A percentile compares a stretch with the other conserved stretches of the same genome.
Conservation (phyloP, 116 monocot genomes). For the Thalassia testudinum region DNA sequence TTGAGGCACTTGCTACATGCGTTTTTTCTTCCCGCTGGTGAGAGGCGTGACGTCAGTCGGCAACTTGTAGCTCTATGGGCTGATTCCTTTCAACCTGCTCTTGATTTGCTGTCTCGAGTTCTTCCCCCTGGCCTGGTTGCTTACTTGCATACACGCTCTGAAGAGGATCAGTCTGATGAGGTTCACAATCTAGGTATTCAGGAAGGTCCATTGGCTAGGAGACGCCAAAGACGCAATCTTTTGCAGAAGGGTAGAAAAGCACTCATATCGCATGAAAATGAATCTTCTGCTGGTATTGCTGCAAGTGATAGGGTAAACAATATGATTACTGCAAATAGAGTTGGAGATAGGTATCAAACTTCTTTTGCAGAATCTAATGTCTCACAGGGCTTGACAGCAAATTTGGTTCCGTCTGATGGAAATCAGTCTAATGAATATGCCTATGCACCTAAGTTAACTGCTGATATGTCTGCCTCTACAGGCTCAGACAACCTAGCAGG, state of each 20-base stretch:
- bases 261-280: constrained; percentile 14
- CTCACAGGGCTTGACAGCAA: constrained; percentile 17
- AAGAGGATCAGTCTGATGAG: constrained; percentile 31
- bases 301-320: constrained; percentile 15
- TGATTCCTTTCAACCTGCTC: constrained; percentile 97
- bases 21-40: constrained; percentile 78
- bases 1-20: constrained; percentile 89
- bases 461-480: constrained; percentile 11
- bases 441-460: constrained; percentile 9
- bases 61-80: constrained; percentile 99
- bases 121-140: constrained; percentile 99
- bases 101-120: constrained; percentile 86
- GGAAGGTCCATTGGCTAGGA: constrained; percentile 43
- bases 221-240: constrained; percentile 63
- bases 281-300: constrained; percentile 17
- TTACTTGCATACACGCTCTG: constrained; percentile 84
- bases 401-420: constrained; percentile 14
- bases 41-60: constrained; percentile 83
- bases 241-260: constrained; percentile 53
- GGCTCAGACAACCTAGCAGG: constrained; percentile 13
- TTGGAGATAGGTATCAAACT: constrained; percentile 19
- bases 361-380: constrained; percentile 19
- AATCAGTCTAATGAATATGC: constrained; percentile 23
- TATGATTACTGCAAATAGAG: constrained; percentile 10
- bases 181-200: constrained; percentile 39